Percentiles rank a stretch among this genome's conserved stretches.
Conservation (phyloP, 2,329 filamentous ascomycete species). For the Penicillium sp. region DNA sequence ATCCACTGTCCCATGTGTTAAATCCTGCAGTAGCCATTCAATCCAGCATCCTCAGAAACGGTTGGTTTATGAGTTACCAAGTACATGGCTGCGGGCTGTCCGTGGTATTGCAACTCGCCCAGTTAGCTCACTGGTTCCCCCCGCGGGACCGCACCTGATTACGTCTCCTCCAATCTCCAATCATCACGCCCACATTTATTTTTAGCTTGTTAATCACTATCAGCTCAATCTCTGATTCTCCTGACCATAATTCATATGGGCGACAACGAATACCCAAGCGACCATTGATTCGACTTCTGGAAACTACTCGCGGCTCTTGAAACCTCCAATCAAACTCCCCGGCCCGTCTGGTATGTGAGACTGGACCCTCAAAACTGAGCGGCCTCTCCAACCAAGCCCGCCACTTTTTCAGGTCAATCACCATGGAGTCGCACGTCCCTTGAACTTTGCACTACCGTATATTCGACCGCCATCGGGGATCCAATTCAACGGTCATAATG, state of each 20-base stretch:
- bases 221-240: neutral
- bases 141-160: neutral
- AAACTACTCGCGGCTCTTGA: neutral
- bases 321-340: constrained; percentile 2
- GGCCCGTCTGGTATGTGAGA: constrained; percentile 28
- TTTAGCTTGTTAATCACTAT: neutral
- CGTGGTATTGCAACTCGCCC: neutral
- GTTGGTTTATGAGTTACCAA: neutral
- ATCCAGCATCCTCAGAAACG: no score
- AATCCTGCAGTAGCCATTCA: no score
- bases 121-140: neutral
- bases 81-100: neutral
- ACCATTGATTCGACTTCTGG: constrained; percentile 2
- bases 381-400: constrained; percentile 16
- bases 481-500: constrained; percentile 31
- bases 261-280: neutral
- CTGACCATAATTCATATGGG: neutral
- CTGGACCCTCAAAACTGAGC: constrained; percentile 13
- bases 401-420: constrained; percentile 15
- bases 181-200: neutral
- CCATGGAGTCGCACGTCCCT: constrained; percentile 25
- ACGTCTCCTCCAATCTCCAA: neutral
- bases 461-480: constrained; percentile 23
- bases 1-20: neutral
- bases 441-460: constrained; percentile 14